A percentile compares a stretch with the other conserved stretches of the same genome.
These are phyloP conservation scores for Neonothopanus nambi DNA, from an alignment of 1,284 basidiomycete genomes.

Conservation along the genomic window DNA sequence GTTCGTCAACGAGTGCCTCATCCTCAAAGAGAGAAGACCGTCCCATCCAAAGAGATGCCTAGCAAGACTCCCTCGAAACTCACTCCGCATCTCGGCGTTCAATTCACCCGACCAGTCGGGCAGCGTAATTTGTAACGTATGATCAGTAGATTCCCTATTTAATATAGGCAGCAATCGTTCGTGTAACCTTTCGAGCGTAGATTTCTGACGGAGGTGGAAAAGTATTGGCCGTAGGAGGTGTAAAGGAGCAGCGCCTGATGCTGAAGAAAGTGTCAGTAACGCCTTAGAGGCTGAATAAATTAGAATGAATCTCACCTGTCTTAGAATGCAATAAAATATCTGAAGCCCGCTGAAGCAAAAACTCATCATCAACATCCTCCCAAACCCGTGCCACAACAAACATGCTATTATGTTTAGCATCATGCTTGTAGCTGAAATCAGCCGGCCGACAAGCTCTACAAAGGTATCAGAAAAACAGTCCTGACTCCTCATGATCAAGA, in stretches of 20 bases:
- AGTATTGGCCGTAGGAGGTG: conserved; percentile 55
- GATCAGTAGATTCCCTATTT: conserved; percentile 30
- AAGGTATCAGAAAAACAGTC: conserved; percentile 16
- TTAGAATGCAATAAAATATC: conserved; percentile 33
- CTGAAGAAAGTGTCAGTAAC: conserved; percentile 30
- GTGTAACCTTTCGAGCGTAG: conserved; percentile 40
- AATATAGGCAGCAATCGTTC: conserved; percentile 50
- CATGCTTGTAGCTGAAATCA: conserved; percentile 78
- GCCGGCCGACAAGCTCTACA: conserved; percentile 56
- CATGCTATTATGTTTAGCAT: conserved; percentile 65
- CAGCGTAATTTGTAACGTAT: conserved; percentile 31
- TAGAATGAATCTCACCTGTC: conserved; percentile 31
- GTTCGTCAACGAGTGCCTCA: conserved; percentile 59
- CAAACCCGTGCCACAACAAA: conserved; percentile 59
- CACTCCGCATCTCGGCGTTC: conserved; percentile 35
- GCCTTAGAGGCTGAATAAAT: background rate
- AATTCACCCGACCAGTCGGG: conserved; percentile 27
- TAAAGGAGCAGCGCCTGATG: conserved; percentile 46
- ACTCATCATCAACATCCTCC: conserved; percentile 38
- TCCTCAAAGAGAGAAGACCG: conserved; percentile 48
- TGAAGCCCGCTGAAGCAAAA: conserved; percentile 38
- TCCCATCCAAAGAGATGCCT: conserved; percentile 65
- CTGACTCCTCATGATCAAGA: background rate
- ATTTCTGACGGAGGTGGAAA: conserved; percentile 42
- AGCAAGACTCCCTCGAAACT: conserved; percentile 50